phyloP scores from a whole-genome alignment of 192 early-diverging fungal species.

The Chytriomyces confervae region DNA sequence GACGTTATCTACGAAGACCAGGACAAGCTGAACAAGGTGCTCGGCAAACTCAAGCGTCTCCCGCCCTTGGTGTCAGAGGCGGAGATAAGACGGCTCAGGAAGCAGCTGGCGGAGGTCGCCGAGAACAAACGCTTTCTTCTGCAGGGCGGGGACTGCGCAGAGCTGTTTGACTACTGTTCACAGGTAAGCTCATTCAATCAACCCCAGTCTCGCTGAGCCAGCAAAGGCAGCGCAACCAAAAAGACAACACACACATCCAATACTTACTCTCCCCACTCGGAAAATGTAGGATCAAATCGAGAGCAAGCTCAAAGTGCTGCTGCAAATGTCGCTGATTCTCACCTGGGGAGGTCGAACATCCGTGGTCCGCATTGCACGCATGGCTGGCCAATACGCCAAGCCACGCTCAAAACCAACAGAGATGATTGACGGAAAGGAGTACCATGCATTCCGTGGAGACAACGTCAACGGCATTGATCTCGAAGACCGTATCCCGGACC shows the following conservation, averaged over 20 bases:
- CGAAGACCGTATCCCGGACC: conserved; percentile 84
- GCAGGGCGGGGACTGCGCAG: conserved; percentile 99
- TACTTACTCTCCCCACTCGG: neutral
- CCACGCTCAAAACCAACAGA: conserved; percentile 93
- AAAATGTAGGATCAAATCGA: conserved; percentile 79
- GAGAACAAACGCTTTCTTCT: conserved; percentile 91
- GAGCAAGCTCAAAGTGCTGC: conserved; percentile 92
- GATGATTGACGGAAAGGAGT: conserved; percentile 79
- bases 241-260: neutral
- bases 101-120: conserved; percentile 87
- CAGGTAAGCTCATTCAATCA: conserved; percentile 51
- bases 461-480: conserved; percentile 97
- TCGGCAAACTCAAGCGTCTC: conserved; percentile 76
- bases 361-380: conserved; percentile 94
- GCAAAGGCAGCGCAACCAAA: too few relatives aligned
- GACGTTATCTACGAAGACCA: conserved; percentile 88
- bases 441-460: conserved; percentile 93
- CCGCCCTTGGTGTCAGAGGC: conserved; percentile 88
- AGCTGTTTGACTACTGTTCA: conserved; percentile 98
- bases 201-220: neutral
- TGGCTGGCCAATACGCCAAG: conserved; percentile 99
- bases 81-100: conserved; percentile 85
- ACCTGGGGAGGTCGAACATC: conserved; percentile 92
- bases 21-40: conserved; percentile 68
- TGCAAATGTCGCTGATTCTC: conserved; percentile 97